A percentile compares a stretch with the other conserved stretches of the same genome.
phyloP scores from a whole-genome alignment of 1,284 basidiomycete genomes.

The Tilletia walkeri region DNA sequence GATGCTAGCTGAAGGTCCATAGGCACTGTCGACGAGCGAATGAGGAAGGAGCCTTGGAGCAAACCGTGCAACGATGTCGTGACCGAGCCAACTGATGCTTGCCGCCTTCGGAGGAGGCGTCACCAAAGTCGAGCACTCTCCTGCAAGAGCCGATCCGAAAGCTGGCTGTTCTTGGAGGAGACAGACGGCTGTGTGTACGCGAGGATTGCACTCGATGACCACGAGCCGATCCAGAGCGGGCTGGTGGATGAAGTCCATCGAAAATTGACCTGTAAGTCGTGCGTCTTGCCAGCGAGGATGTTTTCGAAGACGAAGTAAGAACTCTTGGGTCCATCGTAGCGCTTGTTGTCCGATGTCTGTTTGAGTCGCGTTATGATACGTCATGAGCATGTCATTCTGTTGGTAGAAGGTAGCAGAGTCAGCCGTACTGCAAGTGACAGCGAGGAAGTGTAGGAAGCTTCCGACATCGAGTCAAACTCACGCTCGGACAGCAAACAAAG shows the following conservation, averaged over 20 bases:
- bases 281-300: slow-evolving; percentile 38
- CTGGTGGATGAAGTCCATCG: slow-evolving; percentile 58
- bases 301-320: slow-evolving; percentile 48
- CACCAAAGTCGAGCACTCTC: slow-evolving; percentile 19
- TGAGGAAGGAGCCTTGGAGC: slow-evolving; percentile 44
- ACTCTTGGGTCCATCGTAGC: slow-evolving; percentile 55
- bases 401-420: background rate
- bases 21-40: background rate
- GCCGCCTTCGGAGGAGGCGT: slow-evolving; percentile 30
- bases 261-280: slow-evolving; percentile 57
- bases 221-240: slow-evolving; percentile 52
- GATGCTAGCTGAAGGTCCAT: background rate
- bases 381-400: slow-evolving; percentile 60
- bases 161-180: slow-evolving; percentile 46
- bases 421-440: background rate
- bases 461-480: slow-evolving; percentile 14
- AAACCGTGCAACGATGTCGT: slow-evolving; percentile 55
- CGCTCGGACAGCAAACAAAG: slow-evolving; percentile 58
- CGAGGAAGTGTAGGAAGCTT: too few species aligned
- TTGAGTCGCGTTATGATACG: slow-evolving; percentile 56
- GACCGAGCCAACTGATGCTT: slow-evolving; percentile 56
- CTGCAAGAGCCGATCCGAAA: slow-evolving; percentile 26
- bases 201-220: slow-evolving; percentile 59
- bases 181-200: slow-evolving; percentile 58
- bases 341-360: slow-evolving; percentile 52